Conservation (phyloP, 805 yeast species). For the Hanseniaspora clermontiae region DNA sequence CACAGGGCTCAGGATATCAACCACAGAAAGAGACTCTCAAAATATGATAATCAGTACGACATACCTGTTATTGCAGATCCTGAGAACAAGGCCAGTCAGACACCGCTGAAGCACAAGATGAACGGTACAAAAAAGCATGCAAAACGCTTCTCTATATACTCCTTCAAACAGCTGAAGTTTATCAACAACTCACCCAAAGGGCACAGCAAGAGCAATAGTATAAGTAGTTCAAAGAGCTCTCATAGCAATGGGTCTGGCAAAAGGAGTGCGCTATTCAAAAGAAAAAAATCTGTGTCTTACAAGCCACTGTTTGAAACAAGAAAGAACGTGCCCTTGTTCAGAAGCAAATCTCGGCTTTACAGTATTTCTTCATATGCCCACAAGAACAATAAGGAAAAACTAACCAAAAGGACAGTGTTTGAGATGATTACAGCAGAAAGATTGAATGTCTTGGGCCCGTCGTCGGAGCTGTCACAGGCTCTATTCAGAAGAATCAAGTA, state of each 20-base stretch:
- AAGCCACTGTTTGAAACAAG: background rate
- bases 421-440: background rate
- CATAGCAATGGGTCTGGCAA: background rate
- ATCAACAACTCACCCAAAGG: background rate
- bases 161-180: background rate
- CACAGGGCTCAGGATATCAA: conserved; percentile 16
- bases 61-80: background rate
- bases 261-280: background rate
- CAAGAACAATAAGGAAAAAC: background rate
- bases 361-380: background rate
- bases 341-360: background rate
- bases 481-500: background rate
- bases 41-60: conserved; percentile 1
- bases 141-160: background rate
- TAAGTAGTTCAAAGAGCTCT: background rate
- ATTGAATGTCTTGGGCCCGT: background rate
- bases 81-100: background rate
- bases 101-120: background rate
- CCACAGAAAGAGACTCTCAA: conserved; percentile 14
- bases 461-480: background rate
- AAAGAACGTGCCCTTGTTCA: conserved; percentile 6
- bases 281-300: conserved; percentile 3
- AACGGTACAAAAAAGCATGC: background rate
- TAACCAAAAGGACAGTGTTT: background rate
- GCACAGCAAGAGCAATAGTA: background rate